Base-by-base conservation (phyloP, 768 basidiomycete genomes). In the Phlebiopsis flavidoalba region DNA sequence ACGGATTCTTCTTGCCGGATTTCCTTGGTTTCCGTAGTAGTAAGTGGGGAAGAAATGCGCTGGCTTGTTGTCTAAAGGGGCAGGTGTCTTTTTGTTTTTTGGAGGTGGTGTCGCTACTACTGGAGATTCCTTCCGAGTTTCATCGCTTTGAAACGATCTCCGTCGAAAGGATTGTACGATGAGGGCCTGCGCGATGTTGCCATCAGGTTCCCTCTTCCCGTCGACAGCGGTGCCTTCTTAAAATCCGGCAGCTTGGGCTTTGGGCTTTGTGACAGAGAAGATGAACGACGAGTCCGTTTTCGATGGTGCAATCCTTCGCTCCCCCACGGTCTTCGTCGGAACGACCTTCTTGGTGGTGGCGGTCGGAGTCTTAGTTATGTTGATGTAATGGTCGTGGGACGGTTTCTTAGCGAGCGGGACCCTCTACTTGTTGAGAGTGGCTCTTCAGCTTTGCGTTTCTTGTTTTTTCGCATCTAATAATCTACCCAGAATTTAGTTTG, bases 161-260 rank as follows among this genome's bases (percentile, higher is more conserved):
- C 72, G n/a, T 91, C 83, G 76, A 93, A 93, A 5, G 91, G 87
- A 71, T 94, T 85, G 60, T 85, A 81, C 49, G 87, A 83, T 8
- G 86, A 88, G 1, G 91, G 88, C 72, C n/a, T 90, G 86, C 36
- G 91, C 86, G 26, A 87, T 77, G 69, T 88, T 88, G 45, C 66
- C 59, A 63, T 82, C 82, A 7, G 75, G 73, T 58, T 84, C 86
- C 66, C 77, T 79, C 76, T 85, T 83, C n/a, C n/a, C 66, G 66
- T 71, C 8, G 73, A 64, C 6, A 74, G 73, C 11, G 84, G 81
- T 11, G 86, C 88, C 73, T 93, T 94, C 76, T 88, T 93, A 79
- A 94, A 94, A 58, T 83, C 91, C 11, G 92, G 92, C 21, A 94
- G 57, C 73, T 89, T 91, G 33, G 88, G 83, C 68, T 92, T 93